Conservation (phyloP, 305 asterid genomes). For the Ajuga reptans region DNA sequence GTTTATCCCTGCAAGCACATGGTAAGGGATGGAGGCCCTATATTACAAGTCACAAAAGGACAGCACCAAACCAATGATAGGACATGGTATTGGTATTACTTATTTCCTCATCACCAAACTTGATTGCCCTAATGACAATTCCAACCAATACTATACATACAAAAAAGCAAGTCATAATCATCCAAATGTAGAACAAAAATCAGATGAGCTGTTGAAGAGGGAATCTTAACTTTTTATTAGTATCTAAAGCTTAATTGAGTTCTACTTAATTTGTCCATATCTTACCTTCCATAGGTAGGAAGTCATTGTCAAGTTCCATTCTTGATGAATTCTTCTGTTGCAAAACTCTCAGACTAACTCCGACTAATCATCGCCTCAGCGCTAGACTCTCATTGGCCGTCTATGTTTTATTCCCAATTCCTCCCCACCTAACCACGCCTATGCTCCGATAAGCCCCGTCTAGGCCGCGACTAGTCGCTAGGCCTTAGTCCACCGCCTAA, state of each 20-base stretch:
- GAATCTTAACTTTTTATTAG: constrained; percentile 10
- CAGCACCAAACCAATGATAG: constrained; percentile 52
- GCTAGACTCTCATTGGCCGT: no score
- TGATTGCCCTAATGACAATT: constrained; percentile 2
- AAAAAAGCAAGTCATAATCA: constrained; percentile 18
- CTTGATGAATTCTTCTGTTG: background rate
- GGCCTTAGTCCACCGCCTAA: no score
- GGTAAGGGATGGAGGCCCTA: constrained; percentile 41
- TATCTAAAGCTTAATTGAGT: constrained; percentile 6
- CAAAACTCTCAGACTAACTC: no score
- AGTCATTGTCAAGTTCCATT: constrained; percentile 8
- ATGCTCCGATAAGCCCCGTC: no score
- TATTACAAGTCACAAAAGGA: constrained; percentile 34
- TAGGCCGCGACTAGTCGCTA: no score
- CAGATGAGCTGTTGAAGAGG: constrained; percentile 16
- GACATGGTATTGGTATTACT: constrained; percentile 37
- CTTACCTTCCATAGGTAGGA: constrained; percentile 16
- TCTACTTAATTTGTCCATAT: constrained; percentile 6
- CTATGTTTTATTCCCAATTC: no score
- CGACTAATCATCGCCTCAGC: no score
- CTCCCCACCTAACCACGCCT: no score
- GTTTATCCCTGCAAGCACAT: constrained; percentile 35
- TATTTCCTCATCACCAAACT: constrained; percentile 29
- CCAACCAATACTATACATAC: constrained; percentile 5
- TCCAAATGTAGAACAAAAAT: constrained; percentile 7